Evolutionary conservation across 2,329 filamentous ascomycete species (phyloP).

Genomic region (Fusarium denticulatum): DNA sequence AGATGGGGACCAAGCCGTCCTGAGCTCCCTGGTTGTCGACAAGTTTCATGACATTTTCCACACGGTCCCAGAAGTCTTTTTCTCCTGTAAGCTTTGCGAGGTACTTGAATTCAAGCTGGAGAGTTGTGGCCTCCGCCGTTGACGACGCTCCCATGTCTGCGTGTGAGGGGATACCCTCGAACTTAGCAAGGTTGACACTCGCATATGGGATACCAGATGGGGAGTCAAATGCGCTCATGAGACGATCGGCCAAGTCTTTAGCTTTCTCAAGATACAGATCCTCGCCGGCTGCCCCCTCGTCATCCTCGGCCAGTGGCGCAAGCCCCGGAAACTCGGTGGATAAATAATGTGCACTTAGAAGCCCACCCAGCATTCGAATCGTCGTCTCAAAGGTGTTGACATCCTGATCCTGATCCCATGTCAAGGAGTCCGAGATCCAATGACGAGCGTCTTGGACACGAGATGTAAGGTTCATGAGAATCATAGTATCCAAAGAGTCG

Average conservation of each 20-base stretch:
- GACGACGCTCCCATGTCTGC: constrained; percentile 88
- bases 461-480: constrained; percentile 95
- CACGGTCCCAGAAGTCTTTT: constrained; percentile 89
- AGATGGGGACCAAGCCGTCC: constrained; percentile 92
- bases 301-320: constrained; percentile 77
- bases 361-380: constrained; percentile 94
- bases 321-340: constrained; percentile 83
- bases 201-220: constrained; percentile 87
- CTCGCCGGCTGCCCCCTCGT: constrained; percentile 78
- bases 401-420: constrained; percentile 92
- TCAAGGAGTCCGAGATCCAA: constrained; percentile 84
- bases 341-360: constrained; percentile 95
- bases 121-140: constrained; percentile 89
- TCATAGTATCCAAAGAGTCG: constrained; percentile 94
- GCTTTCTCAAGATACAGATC: constrained; percentile 97
- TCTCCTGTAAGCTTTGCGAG: constrained; percentile 94
- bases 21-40: constrained; percentile 82
- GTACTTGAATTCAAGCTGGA: constrained; percentile 98
- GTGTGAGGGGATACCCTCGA: constrained; percentile 81
- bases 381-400: constrained; percentile 99
- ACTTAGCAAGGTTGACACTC: constrained; percentile 86
- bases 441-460: constrained; percentile 85
- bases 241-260: constrained; percentile 86
- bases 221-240: constrained; percentile 89
- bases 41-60: constrained; percentile 90